Percentiles rank a stretch among this genome's conserved stretches.
Evolutionary conservation across 2,329 filamentous ascomycete genomes (phyloP).

Genomic region (Aspergillus niger): DNA sequence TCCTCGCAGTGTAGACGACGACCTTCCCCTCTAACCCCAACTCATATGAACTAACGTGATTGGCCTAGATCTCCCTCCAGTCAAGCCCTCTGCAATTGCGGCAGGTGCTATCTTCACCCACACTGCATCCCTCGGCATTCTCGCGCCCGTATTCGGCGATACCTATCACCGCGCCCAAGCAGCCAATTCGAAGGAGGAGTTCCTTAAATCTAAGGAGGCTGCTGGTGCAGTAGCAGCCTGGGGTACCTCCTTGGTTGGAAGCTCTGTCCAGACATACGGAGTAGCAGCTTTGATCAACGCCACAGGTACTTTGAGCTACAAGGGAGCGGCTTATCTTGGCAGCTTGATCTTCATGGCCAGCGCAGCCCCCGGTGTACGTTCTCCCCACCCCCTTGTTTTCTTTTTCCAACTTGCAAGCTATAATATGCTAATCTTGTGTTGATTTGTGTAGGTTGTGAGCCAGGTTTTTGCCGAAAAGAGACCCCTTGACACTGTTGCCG

Average conservation of each 20-base stretch:
- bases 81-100: conserved; percentile 97
- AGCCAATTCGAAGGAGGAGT: conserved; percentile 95
- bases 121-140: conserved; percentile 80
- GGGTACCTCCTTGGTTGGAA: conserved; percentile 87
- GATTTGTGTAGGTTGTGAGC: conserved; percentile 68
- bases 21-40: too few species aligned
- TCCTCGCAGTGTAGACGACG: neutral
- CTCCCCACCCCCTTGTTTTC: neutral
- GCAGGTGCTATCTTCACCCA: conserved; percentile 97
- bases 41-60: conserved; percentile 6
- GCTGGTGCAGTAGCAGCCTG: conserved; percentile 82
- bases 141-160: conserved; percentile 87
- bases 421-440: neutral
- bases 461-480: conserved; percentile 91
- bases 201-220: conserved; percentile 89
- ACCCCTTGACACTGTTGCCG: conserved; percentile 83
- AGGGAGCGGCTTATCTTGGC: conserved; percentile 93
- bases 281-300: conserved; percentile 90
- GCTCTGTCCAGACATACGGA: conserved; percentile 84
- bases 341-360: conserved; percentile 88
- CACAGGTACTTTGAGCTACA: conserved; percentile 92
- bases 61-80: conserved; percentile 68
- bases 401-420: neutral
- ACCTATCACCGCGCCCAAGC: conserved; percentile 91
- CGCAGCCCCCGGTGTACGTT: conserved; percentile 78